Percentiles rank a stretch among this genome's conserved stretches.
Conservation (phyloP, 495 filamentous ascomycete genomes). For the Saxispiralis lemnorum region DNA sequence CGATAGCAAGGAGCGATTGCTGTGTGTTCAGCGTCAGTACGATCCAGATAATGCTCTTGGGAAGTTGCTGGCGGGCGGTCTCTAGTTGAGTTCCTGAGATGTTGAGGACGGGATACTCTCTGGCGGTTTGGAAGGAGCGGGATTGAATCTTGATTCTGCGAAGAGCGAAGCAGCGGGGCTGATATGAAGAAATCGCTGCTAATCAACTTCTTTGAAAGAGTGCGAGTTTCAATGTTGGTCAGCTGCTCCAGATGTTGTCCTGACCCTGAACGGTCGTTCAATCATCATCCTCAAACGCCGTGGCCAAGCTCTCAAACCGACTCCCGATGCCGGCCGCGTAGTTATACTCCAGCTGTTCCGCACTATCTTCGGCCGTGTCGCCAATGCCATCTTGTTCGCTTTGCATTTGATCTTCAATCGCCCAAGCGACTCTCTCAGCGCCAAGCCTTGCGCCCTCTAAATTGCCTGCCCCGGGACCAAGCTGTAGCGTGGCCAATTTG, state of each 20-base stretch:
- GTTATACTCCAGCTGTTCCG: background rate
- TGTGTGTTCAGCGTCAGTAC: slow-evolving; percentile 27
- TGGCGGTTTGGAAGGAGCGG: no score
- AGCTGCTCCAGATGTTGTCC: no score
- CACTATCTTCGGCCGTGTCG: background rate
- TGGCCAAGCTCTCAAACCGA: background rate
- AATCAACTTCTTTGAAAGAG: no score
- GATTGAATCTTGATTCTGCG: no score
- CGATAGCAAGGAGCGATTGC: slow-evolving; percentile 25
- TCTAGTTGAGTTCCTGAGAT: no score
- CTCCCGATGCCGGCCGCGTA: background rate
- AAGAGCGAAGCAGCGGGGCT: no score
- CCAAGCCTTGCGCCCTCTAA: slow-evolving; percentile 45
- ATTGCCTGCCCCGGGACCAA: slow-evolving; percentile 45
- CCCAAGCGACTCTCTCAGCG: slow-evolving; percentile 45
- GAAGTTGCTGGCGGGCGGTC: slow-evolving; percentile 10
- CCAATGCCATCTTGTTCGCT: background rate
- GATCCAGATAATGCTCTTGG: slow-evolving; percentile 35
- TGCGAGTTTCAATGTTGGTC: no score
- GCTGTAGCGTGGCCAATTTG: slow-evolving; percentile 36
- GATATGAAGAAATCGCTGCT: no score
- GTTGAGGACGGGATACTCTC: no score
- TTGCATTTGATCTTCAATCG: slow-evolving; percentile 26
- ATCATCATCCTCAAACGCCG: no score
- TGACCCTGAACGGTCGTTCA: no score